These are phyloP conservation scores for Fraxinus angustifolia DNA, from an alignment of 305 asterid genomes.

Conservation along the genomic window DNA sequence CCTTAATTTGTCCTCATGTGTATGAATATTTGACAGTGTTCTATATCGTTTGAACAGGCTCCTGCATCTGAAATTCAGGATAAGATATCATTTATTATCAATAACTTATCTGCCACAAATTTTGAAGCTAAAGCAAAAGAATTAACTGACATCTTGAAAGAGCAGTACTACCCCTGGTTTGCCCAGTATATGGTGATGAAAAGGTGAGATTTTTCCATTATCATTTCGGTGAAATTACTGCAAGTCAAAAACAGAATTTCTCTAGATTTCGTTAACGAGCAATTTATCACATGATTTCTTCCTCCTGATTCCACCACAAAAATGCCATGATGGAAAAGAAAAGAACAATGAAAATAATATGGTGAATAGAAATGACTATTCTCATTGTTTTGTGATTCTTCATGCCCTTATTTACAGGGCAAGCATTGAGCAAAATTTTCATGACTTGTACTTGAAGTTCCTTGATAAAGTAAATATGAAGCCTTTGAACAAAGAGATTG, in stretches of 20 bases:
- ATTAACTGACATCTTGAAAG: constrained; percentile 65
- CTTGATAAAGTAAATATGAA: constrained; percentile 82
- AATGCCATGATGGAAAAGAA: not conserved
- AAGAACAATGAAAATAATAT: not conserved
- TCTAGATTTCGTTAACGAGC: not conserved
- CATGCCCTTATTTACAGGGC: constrained; percentile 55
- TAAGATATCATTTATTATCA: constrained; percentile 78
- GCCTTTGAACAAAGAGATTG: constrained; percentile 69
- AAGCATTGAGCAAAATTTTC: constrained; percentile 96
- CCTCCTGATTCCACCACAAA: not conserved
- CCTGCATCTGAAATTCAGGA: constrained; percentile 94
- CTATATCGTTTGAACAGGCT: constrained; percentile 48
- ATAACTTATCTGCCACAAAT: constrained; percentile 78
- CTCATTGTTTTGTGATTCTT: constrained; percentile 5
- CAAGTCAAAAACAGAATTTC: not conserved
- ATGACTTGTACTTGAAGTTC: constrained; percentile 95
- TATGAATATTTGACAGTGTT: constrained; percentile 4
- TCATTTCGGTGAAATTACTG: not conserved
- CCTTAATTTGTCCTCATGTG: not conserved
- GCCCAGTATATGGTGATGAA: constrained; percentile 99
- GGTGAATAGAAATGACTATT: not conserved
- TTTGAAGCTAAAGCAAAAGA: constrained; percentile 90
- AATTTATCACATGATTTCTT: not conserved
- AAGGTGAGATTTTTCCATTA: constrained; percentile 44
- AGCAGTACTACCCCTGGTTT: constrained; percentile 89